These are phyloP conservation scores for Begonia loranthoides DNA, from an alignment of 306 rosid species.

Conservation along the genomic window DNA sequence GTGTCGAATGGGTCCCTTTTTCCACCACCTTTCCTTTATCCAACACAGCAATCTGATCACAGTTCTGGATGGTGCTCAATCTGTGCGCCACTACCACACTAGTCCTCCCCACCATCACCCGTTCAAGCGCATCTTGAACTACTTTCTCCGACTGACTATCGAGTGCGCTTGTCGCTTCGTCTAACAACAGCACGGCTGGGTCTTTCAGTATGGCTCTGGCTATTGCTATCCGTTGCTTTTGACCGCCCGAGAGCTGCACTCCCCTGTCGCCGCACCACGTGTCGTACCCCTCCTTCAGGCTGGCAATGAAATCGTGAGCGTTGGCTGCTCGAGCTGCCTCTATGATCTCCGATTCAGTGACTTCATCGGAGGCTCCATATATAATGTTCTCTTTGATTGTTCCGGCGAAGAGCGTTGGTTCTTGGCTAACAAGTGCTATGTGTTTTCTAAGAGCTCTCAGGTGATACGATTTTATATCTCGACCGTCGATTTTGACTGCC, in stretches of 20 bases:
- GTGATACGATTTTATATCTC: constrained; percentile 35
- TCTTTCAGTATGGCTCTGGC: constrained; percentile 65
- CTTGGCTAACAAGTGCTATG: constrained; percentile 71
- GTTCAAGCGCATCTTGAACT: constrained; percentile 64
- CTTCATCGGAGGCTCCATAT: constrained; percentile 33
- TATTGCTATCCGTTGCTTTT: constrained; percentile 75
- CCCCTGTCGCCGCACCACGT: constrained; percentile 76
- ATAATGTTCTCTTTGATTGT: constrained; percentile 59
- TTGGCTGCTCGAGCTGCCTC: constrained; percentile 55
- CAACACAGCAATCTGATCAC: constrained; percentile 45
- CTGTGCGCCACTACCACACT: constrained; percentile 65
- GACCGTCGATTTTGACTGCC: constrained; percentile 34
- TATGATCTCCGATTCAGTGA: constrained; percentile 40
- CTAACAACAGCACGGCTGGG: constrained; percentile 57
- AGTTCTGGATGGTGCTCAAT: constrained; percentile 56
- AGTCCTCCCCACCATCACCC: constrained; percentile 72
- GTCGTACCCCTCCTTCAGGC: constrained; percentile 59
- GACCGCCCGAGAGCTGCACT: constrained; percentile 70
- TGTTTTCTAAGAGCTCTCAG: constrained; percentile 49
- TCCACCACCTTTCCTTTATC: constrained; percentile 52
- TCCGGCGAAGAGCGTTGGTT: constrained; percentile 66
- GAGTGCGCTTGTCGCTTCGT: constrained; percentile 78
- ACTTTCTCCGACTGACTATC: constrained; percentile 59
- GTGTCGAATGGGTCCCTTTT: constrained; percentile 38
- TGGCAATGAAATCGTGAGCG: constrained; percentile 72